These are phyloP conservation scores for Syncephalastrum contaminatum DNA, from an alignment of 371 early-diverging fungal genomes.

Conservation along the genomic window DNA sequence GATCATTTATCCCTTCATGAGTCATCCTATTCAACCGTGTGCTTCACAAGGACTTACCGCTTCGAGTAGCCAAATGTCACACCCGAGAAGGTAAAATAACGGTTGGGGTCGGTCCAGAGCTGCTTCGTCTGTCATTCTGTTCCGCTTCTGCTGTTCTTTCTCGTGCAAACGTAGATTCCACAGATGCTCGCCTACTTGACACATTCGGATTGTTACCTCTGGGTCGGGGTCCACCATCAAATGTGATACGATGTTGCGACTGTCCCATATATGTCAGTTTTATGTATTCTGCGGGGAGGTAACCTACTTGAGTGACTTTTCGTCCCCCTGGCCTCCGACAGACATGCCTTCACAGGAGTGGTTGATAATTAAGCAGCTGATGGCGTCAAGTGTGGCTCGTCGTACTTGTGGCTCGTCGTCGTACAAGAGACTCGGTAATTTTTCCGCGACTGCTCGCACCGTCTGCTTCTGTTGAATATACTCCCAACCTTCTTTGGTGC, in stretches of 20 bases:
- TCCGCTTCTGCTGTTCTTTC: conserved; percentile 26
- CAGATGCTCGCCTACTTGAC: conserved; percentile 46
- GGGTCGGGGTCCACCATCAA: conserved; percentile 57
- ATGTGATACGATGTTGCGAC: conserved; percentile 40
- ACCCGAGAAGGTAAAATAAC: conserved; percentile 47
- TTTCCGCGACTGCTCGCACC: conserved; percentile 20
- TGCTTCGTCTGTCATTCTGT: conserved; percentile 11
- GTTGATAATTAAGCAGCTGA: conserved; percentile 50
- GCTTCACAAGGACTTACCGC: conserved; percentile 24
- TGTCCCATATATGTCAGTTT: conserved; percentile 8
- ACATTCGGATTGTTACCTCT: conserved; percentile 52
- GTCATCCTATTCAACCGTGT: background rate
- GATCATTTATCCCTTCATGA: background rate
- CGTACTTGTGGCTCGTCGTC: conserved; percentile 64
- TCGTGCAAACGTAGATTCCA: conserved; percentile 50
- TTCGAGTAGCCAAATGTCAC: conserved; percentile 50
- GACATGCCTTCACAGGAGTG: conserved; percentile 42
- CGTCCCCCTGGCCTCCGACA: conserved; percentile 15
- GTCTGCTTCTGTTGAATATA: conserved; percentile 36
- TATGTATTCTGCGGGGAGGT: background rate
- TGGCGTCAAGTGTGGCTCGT: conserved; percentile 56
- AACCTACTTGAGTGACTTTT: conserved; percentile 32
- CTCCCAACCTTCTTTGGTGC: conserved; percentile 32
- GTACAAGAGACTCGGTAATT: conserved; percentile 48
- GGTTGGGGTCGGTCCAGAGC: conserved; percentile 15